Evolutionary conservation across 176 grass and related monocot genomes (phyloP), one percentile per base, ranked within the genome.

Genomic region (Rhipidocladum racemiflorum): DNA sequence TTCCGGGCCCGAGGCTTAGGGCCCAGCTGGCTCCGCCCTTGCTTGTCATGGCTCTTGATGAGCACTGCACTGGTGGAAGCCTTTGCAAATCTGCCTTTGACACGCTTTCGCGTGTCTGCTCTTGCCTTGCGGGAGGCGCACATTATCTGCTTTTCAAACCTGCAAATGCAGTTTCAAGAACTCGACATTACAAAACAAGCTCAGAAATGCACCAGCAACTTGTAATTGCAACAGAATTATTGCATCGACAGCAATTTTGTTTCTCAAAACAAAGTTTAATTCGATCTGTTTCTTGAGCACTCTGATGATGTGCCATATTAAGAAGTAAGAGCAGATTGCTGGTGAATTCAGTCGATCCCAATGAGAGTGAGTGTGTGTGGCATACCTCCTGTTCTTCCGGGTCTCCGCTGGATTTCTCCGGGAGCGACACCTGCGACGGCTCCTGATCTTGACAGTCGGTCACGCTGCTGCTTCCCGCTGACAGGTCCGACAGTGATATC

Each of bases 51-150:
- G 3, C 15, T 50, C 16, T 16, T 50, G 27, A 63, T 50, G 27
- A 63, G 10, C 61, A 3, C 61, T 55, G 1, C 51, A 48, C 64
- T 18, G 9, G 38, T 76, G 17, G 59, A 24, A 1, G 68, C 66
- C 61, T 84, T 88, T 27, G 70, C 81, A 79, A 88, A 88, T 25
- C 87, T 77, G n/a, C 87, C 87, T 36, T 66, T 84, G 9, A 88
- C 81, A 18, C 81, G 75, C 27, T 73, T 84, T 40, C 87, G 45
- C 1, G 67, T 84, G 18, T 88, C 81, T 38, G 87, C 87, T 61
- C 66, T 78, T 6, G 43, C 81, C 75, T 88, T 88, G 4, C 87
- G 75, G 8, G 87, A 88, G 20, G 54, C 68, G 17, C 84, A 88
- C 66, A 77, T 88, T 56, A 88, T 74, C 81, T 80, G 67, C 75